phyloP scores from a whole-genome alignment of 225 moss, liverwort and hornwort genomes.

The Thuidium tamariscinum region DNA sequence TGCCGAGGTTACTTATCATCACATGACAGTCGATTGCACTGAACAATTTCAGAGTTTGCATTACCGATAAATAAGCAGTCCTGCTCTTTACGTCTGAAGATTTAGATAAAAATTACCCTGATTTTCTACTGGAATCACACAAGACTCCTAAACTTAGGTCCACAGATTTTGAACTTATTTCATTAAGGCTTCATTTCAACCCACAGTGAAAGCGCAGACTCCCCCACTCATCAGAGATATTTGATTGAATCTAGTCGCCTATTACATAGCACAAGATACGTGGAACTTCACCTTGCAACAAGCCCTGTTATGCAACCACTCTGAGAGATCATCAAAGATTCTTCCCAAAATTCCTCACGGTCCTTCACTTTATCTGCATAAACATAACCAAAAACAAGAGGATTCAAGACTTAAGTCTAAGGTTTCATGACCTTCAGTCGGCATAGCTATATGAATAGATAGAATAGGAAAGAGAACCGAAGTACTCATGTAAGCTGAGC shows the following conservation, averaged over 20 bases:
- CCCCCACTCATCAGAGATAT: background rate
- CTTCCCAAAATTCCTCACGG: background rate
- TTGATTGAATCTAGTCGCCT: background rate
- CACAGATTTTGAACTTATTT: background rate
- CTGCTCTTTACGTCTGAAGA: background rate
- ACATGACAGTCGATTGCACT: background rate
- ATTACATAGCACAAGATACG: background rate
- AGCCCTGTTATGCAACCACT: background rate
- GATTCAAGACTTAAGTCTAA: background rate
- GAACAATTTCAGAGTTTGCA: background rate
- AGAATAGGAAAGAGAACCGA: background rate
- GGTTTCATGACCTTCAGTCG: background rate
- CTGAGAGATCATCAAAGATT: background rate
- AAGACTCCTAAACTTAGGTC: background rate
- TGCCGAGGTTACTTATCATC: background rate
- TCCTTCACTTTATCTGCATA: background rate
- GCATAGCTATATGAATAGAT: background rate
- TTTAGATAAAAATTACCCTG: background rate
- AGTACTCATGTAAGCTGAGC: background rate
- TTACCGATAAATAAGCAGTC: background rate
- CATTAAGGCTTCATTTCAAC: background rate
- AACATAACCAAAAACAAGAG: background rate
- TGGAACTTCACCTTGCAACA: background rate
- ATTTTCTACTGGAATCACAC: background rate
- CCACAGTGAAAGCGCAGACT: background rate